Evolutionary conservation across 176 grass and related monocot species (phyloP).

Genomic region (Ensete glaucum): DNA sequence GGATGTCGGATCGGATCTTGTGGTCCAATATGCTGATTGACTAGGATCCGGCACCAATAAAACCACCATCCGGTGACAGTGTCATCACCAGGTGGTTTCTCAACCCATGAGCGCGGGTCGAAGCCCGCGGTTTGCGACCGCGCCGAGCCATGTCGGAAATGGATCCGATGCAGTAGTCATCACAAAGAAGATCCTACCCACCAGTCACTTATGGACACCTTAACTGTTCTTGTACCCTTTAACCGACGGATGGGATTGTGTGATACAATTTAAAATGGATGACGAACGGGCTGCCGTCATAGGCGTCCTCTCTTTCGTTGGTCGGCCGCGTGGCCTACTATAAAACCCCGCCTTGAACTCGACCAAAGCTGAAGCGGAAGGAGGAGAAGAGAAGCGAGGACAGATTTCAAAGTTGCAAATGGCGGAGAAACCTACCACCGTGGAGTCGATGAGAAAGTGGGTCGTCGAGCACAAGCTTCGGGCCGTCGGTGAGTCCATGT

Average conservation of each 20-base stretch:
- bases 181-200: not conserved
- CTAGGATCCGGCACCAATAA: not conserved
- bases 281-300: too few relatives aligned
- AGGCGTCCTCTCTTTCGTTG: not conserved
- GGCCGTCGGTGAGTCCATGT: conserved; percentile 36
- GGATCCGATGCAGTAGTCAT: not conserved
- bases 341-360: not conserved
- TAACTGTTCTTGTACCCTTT: not conserved
- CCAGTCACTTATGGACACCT: not conserved
- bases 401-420: not conserved
- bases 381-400: not conserved
- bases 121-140: not conserved
- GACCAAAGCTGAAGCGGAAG: not conserved
- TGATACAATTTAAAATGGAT: not conserved
- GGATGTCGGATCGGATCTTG: not conserved
- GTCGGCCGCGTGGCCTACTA: not conserved
- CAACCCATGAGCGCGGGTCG: not conserved
- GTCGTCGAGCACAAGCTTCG: conserved; percentile 61
- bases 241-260: not conserved
- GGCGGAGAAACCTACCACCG: conserved; percentile 22
- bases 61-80: not conserved
- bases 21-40: not conserved
- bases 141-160: too few relatives aligned
- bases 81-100: not conserved
- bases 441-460: conserved; percentile 54